A percentile compares a stretch with the other conserved stretches of the same genome.
Conservation (phyloP, 345 rosid genomes). For the Aquilaria sinensis region DNA sequence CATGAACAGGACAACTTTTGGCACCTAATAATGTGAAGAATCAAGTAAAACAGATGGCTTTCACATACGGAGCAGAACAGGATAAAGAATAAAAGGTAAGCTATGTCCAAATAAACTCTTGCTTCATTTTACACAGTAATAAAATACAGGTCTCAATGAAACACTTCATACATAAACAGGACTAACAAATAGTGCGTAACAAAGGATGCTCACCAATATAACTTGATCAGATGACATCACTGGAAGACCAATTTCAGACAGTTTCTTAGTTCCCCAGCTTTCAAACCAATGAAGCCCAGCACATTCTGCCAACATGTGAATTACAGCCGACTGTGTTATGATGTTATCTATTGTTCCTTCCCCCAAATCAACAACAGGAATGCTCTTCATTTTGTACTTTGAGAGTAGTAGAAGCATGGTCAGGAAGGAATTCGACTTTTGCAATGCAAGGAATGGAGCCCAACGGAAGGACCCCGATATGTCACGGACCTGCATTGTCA, state of each 20-base stretch:
- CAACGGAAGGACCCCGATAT: constrained; percentile 88
- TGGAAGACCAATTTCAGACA: constrained; percentile 83
- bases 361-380: constrained; percentile 76
- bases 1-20: too few relatives aligned
- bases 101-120: too few relatives aligned
- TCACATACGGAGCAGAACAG: too few relatives aligned
- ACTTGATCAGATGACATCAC: constrained; percentile 40
- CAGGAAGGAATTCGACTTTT: constrained; percentile 73
- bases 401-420: constrained; percentile 87
- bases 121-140: too few relatives aligned
- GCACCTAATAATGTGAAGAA: too few relatives aligned
- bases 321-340: constrained; percentile 82
- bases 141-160: too few relatives aligned
- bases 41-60: too few relatives aligned
- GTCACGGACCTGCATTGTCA: constrained; percentile 61
- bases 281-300: constrained; percentile 86
- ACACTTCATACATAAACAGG: too few relatives aligned
- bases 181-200: neutral
- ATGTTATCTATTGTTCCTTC: constrained; percentile 68
- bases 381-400: constrained; percentile 92
- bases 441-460: constrained; percentile 94
- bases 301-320: constrained; percentile 92
- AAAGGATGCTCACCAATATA: constrained; percentile 39
- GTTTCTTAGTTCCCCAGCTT: constrained; percentile 76
- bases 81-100: too few relatives aligned